These are phyloP conservation scores for Talaromyces sp. DNA, from an alignment of 2,329 filamentous ascomycete genomes.

Conservation along the genomic window DNA sequence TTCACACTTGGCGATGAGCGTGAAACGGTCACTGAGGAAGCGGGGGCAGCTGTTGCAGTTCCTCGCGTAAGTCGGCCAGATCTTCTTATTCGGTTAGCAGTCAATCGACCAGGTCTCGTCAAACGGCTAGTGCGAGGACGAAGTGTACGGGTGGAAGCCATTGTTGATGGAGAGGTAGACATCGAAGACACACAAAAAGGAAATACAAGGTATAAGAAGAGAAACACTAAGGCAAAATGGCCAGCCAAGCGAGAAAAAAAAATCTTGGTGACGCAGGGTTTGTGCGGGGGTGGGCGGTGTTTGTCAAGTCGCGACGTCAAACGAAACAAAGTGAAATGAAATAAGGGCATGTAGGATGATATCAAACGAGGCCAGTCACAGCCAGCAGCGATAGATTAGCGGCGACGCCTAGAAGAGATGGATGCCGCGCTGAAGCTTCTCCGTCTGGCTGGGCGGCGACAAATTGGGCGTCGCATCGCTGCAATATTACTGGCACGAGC, in stretches of 20 bases:
- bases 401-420: no score
- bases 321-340: background rate
- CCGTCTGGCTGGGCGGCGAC: background rate
- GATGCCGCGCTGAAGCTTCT: background rate
- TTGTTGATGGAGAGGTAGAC: slow-evolving; percentile 14
- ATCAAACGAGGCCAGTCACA: background rate
- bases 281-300: slow-evolving; percentile 6
- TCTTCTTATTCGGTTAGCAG: slow-evolving; percentile 33
- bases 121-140: slow-evolving; percentile 28
- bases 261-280: background rate
- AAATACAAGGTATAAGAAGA: background rate
- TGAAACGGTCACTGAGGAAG: slow-evolving; percentile 30
- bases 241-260: background rate
- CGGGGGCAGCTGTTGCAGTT: slow-evolving; percentile 19
- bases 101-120: slow-evolving; percentile 20
- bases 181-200: background rate
- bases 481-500: background rate
- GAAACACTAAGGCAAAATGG: background rate
- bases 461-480: background rate
- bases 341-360: background rate
- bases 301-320: background rate
- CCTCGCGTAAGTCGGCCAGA: slow-evolving; percentile 30
- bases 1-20: slow-evolving; percentile 28
- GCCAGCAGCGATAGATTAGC: background rate
- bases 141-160: slow-evolving; percentile 35